phyloP scores from a whole-genome alignment of 371 early-diverging fungal genomes.

The Mucor mucedo region DNA sequence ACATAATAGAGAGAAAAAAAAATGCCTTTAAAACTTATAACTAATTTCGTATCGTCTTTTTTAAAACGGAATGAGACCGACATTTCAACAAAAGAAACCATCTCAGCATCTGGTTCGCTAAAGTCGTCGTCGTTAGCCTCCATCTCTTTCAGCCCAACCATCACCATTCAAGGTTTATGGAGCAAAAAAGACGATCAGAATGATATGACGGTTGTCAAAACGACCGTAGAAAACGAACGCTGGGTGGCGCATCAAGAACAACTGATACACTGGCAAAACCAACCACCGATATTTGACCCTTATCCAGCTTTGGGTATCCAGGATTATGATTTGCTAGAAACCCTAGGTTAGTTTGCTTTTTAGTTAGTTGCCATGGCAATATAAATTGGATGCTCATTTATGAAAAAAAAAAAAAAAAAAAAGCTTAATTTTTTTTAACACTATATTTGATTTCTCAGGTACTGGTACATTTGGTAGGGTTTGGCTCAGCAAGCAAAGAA shows the following conservation, averaged over 20 bases:
- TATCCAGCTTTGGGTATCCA: slow-evolving; percentile 29
- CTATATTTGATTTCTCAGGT: slow-evolving; percentile 61
- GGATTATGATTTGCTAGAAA: slow-evolving; percentile 70
- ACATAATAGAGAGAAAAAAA: background rate
- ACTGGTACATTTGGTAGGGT: slow-evolving; percentile 97
- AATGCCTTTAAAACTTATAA: slow-evolving; percentile 43
- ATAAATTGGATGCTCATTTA: no score
- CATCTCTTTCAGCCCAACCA: slow-evolving; percentile 43
- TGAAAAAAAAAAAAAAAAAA: background rate
- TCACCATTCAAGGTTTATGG: slow-evolving; percentile 35
- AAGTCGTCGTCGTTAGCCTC: slow-evolving; percentile 25
- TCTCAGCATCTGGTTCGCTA: slow-evolving; percentile 12
- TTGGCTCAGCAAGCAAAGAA: slow-evolving; percentile 73
- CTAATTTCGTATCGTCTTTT: slow-evolving; percentile 35
- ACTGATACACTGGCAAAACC: slow-evolving; percentile 40
- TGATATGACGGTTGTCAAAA: slow-evolving; percentile 22
- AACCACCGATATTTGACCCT: slow-evolving; percentile 40
- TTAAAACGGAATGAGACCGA: slow-evolving; percentile 27
- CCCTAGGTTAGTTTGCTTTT: slow-evolving; percentile 47
- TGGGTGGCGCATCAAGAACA: slow-evolving; percentile 38
- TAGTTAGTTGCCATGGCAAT: slow-evolving; percentile 17
- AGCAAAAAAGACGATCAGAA: slow-evolving; percentile 31
- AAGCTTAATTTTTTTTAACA: slow-evolving; percentile 13
- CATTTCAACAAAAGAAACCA: slow-evolving; percentile 12
- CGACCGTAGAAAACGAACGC: slow-evolving; percentile 15